Percentiles rank a stretch among this genome's conserved stretches.
Conservation (phyloP, 306 rosid genomes). For the Corylus americana region DNA sequence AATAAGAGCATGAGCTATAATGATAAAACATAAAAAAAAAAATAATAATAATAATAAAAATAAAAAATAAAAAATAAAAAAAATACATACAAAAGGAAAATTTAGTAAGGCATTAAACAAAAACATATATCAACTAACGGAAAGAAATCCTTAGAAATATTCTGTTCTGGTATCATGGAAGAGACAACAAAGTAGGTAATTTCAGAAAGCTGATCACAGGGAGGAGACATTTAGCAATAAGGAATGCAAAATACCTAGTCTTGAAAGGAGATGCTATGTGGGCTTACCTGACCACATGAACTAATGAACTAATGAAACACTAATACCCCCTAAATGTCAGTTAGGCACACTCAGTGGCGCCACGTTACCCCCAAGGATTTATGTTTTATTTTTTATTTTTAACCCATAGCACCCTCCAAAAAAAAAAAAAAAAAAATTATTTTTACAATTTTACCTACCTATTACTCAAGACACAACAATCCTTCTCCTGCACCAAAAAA, state of each 20-base stretch:
- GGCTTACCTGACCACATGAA: not conserved
- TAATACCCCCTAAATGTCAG: not conserved
- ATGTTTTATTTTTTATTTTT: too few relatives aligned
- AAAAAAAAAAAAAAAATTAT: too few relatives aligned
- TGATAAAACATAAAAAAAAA: not conserved
- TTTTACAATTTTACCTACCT: too few relatives aligned
- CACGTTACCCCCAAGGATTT: too few relatives aligned
- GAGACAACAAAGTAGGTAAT: not conserved
- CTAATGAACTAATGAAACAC: not conserved
- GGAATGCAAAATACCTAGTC: not conserved
- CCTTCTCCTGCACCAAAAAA: too few relatives aligned
- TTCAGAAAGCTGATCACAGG: not conserved
- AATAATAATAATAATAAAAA: too few relatives aligned
- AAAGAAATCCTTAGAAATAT: not conserved
- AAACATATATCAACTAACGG: not conserved
- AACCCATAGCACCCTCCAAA: too few relatives aligned
- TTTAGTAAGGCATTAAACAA: not conserved
- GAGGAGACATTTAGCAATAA: not conserved
- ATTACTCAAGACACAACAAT: too few relatives aligned
- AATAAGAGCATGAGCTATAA: not conserved
- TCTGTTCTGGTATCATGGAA: not conserved
- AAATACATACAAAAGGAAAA: not conserved
- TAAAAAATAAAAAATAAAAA: too few relatives aligned
- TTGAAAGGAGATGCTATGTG: not conserved
- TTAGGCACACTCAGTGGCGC: too few relatives aligned